Base-by-base conservation (phyloP, 768 basidiomycete genomes). In the Inosperma sp. region DNA sequence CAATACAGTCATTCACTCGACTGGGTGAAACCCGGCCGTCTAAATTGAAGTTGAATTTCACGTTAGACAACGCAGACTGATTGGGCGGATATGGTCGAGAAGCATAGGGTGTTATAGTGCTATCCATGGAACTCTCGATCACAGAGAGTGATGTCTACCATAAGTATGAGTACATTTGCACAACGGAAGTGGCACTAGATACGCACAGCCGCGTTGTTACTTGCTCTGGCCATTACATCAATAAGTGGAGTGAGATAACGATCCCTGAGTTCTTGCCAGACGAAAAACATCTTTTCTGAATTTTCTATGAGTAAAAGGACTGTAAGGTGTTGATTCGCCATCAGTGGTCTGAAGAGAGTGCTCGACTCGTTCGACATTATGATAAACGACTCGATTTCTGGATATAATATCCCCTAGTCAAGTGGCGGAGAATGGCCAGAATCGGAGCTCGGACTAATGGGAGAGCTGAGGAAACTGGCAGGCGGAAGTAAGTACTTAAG, bases 281-380 rank as follows among this genome's bases (percentile, higher is more conserved):
- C 64, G 5, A 54, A 16, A 21, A 64, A 61, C 68, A 80, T 76
- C 1, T 63, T 61, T 27, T 68, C 66, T 0, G 81, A 81, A 57
- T 82, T 81, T 65, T 83, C 81, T 55, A 82, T 71, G 52, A 83
- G 67, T 52, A 81, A 58, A 44, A 80, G 68, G n/a, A 72, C 66
- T 29, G 65, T 68, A 23, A 72, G 59, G 14, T 68, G 65, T 54
- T 71, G 68, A 53, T 66, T 59, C 13, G 64, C 62, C 10, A 56
- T 51, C 31, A 59, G 25, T 27, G 63, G 51, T 39, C 53, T 60
- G 55, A 61, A 59, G 31, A 62, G 52, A 25, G 49, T 52, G 52
- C 61, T 56, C 9, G 41, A 51, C 29, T 51, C 49, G 29, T 25
- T 22, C 7, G 39, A 40, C 49, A 51, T 51, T 30, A 34, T 31